These are phyloP conservation scores for Onygenales sp. DNA, from an alignment of 2,329 filamentous ascomycete genomes.

Conservation along the genomic window DNA sequence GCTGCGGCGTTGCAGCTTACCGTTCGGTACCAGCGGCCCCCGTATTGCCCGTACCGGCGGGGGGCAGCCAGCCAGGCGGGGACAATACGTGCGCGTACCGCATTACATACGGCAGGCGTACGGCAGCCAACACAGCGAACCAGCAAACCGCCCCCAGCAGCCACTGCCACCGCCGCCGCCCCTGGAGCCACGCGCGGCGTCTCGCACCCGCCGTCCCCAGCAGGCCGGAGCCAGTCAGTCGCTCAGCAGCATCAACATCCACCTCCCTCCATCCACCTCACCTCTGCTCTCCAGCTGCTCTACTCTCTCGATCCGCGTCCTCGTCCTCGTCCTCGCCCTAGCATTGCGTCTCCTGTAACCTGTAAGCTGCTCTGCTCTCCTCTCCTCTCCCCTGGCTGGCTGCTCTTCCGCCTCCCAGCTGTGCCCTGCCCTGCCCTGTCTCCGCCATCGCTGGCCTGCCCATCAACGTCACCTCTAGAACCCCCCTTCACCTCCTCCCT, in stretches of 20 bases:
- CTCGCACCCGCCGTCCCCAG: not conserved
- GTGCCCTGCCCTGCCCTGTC: constrained; percentile 21
- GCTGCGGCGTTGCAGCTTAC: too few species aligned
- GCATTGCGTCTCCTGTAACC: constrained; percentile 6
- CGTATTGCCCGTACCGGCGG: too few species aligned
- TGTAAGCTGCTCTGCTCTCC: constrained; percentile 10
- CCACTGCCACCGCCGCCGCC: too few species aligned
- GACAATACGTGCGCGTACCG: too few species aligned
- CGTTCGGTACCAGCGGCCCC: too few species aligned
- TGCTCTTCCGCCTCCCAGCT: constrained; percentile 17
- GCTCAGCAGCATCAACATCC: not conserved
- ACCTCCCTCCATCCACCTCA: not conserved
- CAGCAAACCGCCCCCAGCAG: too few species aligned
- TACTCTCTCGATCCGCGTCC: not conserved
- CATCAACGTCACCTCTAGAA: constrained; percentile 22
- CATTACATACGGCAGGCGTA: too few species aligned
- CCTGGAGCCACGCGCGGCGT: too few species aligned
- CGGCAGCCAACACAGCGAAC: too few species aligned
- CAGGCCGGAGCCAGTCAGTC: not conserved
- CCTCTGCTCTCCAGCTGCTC: not conserved
- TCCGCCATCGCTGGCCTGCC: constrained; percentile 18
- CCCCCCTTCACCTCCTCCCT: constrained; percentile 3
- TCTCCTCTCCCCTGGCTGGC: constrained; percentile 3
- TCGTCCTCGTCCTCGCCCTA: not conserved
- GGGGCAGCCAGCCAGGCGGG: too few species aligned